phyloP scores from a whole-genome alignment of 352 stramenopile species.

The Phytopythium cucurbitacearum region DNA sequence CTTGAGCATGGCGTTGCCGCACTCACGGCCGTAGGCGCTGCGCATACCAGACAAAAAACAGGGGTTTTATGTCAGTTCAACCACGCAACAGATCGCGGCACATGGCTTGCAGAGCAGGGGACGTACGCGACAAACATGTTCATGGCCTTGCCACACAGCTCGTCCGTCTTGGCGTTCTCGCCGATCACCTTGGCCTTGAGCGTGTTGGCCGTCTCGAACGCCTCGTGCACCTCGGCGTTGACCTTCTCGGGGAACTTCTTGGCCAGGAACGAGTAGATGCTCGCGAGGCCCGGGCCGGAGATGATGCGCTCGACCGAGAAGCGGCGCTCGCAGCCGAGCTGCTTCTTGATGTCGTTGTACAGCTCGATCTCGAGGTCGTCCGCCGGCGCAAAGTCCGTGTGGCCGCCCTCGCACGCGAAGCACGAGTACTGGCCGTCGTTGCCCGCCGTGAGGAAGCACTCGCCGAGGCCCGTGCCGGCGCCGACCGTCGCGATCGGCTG shows the following conservation, averaged over 20 bases:
- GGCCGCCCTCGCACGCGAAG: slow-evolving; percentile 92
- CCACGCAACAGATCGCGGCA: no score
- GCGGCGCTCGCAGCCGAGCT: slow-evolving; percentile 72
- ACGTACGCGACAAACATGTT: slow-evolving; percentile 88
- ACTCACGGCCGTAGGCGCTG: slow-evolving; percentile 83
- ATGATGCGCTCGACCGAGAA: slow-evolving; percentile 95
- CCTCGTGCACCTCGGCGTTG: slow-evolving; percentile 65
- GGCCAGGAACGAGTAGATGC: slow-evolving; percentile 95
- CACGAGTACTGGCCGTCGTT: slow-evolving; percentile 85
- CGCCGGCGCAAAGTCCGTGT: slow-evolving; percentile 92
- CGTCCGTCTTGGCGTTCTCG: slow-evolving; percentile 78
- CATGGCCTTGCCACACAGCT: slow-evolving; percentile 84
- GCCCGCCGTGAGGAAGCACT: slow-evolving; percentile 93
- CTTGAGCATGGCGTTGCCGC: slow-evolving; percentile 90
- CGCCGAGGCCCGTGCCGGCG: slow-evolving; percentile 94
- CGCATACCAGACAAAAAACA: slow-evolving; percentile 2
- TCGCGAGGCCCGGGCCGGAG: slow-evolving; percentile 91
- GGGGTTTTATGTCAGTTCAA: no score
- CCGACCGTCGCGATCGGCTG: slow-evolving; percentile 93
- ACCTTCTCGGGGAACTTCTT: slow-evolving; percentile 87
- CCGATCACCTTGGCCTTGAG: slow-evolving; percentile 77
- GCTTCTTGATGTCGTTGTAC: slow-evolving; percentile 70
- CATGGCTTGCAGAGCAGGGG: background rate
- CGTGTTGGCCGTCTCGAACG: slow-evolving; percentile 50
- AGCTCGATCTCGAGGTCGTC: slow-evolving; percentile 85